Evolutionary conservation across 768 basidiomycete species (phyloP).

Genomic region (Strobilomyces confusus): DNA sequence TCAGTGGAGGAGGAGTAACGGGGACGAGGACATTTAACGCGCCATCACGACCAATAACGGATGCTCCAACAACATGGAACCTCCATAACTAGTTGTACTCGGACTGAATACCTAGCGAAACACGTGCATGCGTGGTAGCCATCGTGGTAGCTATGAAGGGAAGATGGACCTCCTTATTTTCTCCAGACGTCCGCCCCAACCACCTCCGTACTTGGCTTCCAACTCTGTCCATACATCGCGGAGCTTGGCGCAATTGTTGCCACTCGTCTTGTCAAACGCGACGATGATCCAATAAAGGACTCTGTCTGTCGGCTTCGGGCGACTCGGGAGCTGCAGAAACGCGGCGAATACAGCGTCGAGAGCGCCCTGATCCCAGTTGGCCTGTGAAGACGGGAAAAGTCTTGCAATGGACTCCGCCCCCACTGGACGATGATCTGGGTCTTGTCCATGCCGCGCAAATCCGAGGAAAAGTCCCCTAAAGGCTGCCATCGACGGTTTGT

Average conservation of each 20-base stretch:
- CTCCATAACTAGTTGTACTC: slow-evolving; percentile 10
- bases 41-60: background rate
- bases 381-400: slow-evolving; percentile 10
- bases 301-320: slow-evolving; percentile 40
- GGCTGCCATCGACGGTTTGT: slow-evolving; percentile 45
- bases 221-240: slow-evolving; percentile 55
- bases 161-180: slow-evolving; percentile 43
- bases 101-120: background rate
- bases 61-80: background rate
- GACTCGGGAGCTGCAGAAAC: slow-evolving; percentile 56
- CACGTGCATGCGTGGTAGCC: background rate
- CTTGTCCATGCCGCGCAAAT: slow-evolving; percentile 56
- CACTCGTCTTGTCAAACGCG: slow-evolving; percentile 61
- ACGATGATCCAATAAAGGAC: slow-evolving; percentile 64
- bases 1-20: slow-evolving; percentile 61
- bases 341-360: slow-evolving; percentile 55
- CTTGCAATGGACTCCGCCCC: background rate
- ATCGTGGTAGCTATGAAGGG: background rate
- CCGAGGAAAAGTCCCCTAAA: slow-evolving; percentile 77
- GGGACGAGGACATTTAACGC: slow-evolving; percentile 32
- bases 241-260: slow-evolving; percentile 44
- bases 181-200: slow-evolving; percentile 41
- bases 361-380: slow-evolving; percentile 52
- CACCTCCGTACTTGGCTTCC: slow-evolving; percentile 48
- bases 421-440: slow-evolving; percentile 11